Base-by-base conservation (phyloP, 1,139 yeast species). In the Diutina mesorugosa region DNA sequence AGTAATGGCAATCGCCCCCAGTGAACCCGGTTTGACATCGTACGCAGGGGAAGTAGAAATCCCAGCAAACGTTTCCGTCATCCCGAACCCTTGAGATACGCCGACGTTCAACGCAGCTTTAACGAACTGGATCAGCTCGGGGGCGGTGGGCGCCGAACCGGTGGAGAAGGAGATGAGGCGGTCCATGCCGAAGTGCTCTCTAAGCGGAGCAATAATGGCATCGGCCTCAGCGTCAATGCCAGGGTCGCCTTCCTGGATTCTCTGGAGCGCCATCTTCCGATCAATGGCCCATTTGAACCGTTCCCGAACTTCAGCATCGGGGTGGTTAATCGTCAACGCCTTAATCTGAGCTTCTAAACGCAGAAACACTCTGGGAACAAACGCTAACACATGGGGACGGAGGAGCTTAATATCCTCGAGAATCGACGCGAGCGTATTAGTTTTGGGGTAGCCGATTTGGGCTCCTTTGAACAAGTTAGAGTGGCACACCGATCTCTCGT, bases 21-120 rank as follows among this genome's bases (percentile, higher is more conserved):
- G 72, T 30, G 73, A 68, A 12, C 79, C 79, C 1, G 79, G 78
- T 9, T 63, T 60, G 9, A 70, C 65, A 57, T 74, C 78, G 58
- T 61, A 71, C 28, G 61, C 62, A 46, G 63, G 61, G 4, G 78
- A 69, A 12, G 65, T 56, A 59, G 70, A 65, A 47, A 73, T 60
- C n/a, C 79, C 79, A 14, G 77, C 79, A 64, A 74, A 74, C 4
- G 76, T 68, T 61, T 76, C 80, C 45, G 79, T 76, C 60, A 74
- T 69, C 5, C 80, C 80, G 60, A 74, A 76, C 55, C 79, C 80
- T 63, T 75, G 79, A 32, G 67, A 56, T 56, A 76, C 58, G 28
- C 79, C 80, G 41, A 70, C 58, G 58, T 72, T 70, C 56, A 76
- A 66, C 2, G 73, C 59, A 2, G 77, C 76, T 61, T 72, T 74